Conservation (phyloP, 1,139 yeast genomes). For the Taphrina wiesneri region DNA sequence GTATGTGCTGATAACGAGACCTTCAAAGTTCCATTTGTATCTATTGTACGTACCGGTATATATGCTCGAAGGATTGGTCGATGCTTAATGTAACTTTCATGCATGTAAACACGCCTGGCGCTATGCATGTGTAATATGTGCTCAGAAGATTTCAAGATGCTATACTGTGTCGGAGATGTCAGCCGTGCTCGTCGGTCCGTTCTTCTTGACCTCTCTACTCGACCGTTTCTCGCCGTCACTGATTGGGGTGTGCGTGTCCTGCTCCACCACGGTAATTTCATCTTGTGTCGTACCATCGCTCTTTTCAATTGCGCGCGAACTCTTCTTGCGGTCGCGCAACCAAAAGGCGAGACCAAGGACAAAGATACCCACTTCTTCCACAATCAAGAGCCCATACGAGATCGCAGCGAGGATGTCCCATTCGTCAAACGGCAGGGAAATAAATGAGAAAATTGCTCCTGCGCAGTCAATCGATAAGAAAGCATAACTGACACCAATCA, state of each 20-base stretch:
- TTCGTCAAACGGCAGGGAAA: conserved; percentile 49
- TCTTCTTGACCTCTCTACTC: neutral
- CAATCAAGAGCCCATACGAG: conserved; percentile 69
- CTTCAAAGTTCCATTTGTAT: neutral
- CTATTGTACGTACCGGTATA: neutral
- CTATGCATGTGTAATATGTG: too few species aligned
- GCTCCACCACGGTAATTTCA: neutral
- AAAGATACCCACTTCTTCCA: conserved; percentile 75
- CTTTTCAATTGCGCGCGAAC: neutral
- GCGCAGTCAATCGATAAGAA: conserved; percentile 72
- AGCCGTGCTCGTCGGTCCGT: too few species aligned
- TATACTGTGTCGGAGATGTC: too few species aligned
- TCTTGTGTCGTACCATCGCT: neutral
- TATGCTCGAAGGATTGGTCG: neutral
- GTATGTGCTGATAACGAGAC: neutral
- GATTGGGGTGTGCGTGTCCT: neutral
- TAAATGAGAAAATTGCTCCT: conserved; percentile 79
- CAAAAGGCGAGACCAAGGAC: conserved; percentile 52
- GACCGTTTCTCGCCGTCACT: neutral
- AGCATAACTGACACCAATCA: conserved; percentile 83
- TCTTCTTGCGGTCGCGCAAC: conserved; percentile 24
- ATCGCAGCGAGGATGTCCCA: conserved; percentile 77
- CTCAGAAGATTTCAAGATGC: too few species aligned
- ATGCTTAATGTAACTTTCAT: too few species aligned
- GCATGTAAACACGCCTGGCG: too few species aligned